Base-by-base conservation (phyloP, 2,329 filamentous ascomycete species). In the Hymenoscyphus linearis region DNA sequence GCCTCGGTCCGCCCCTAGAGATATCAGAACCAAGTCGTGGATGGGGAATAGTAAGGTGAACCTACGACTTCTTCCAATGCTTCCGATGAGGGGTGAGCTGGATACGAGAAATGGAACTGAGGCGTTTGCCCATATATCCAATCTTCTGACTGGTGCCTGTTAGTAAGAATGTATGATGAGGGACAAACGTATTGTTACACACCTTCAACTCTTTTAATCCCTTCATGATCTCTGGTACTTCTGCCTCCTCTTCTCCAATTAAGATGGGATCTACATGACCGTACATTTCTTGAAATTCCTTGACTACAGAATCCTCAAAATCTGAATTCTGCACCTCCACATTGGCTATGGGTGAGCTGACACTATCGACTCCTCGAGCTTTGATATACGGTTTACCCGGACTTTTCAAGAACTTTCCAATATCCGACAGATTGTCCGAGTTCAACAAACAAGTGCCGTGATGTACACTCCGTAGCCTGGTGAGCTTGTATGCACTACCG, bases 401-500 rank as follows among this genome's bases (percentile, higher is more conserved):
- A n/a, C 91, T 92, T 25, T 84, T 82, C 65, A 99, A 75, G 69
- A 93, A 85, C 2, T 81, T 76, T 1, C 86, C 85, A 31, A 98
- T 89, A 47, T 79, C 76, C 34, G 77, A 74, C 50, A 98, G 78
- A 71, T 96, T 90, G 1, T 88, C 88, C 59, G 90, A 93, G 36
- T 82, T 80, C 2, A 98, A 79, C 52, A 99, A 80, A 70, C 92
- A 95, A 0, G 95, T 99, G 7, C 93, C 95, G 75, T 99, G 95
- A 75, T 99, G 95, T 61, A 99, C 79, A 7, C 92, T 88, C 52
- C 93, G 83, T 55, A 85, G 78, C 26, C 90, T 82, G 0, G 90
- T 97, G 59, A 99, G 80, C 75, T 98, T 98, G 77, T 96, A 99
- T 12, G 95, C 95, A 0, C 92, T 97, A 1, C 95, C 95, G 0